Conservation (phyloP, 495 filamentous ascomycete genomes). For the Podospora tetraspora region DNA sequence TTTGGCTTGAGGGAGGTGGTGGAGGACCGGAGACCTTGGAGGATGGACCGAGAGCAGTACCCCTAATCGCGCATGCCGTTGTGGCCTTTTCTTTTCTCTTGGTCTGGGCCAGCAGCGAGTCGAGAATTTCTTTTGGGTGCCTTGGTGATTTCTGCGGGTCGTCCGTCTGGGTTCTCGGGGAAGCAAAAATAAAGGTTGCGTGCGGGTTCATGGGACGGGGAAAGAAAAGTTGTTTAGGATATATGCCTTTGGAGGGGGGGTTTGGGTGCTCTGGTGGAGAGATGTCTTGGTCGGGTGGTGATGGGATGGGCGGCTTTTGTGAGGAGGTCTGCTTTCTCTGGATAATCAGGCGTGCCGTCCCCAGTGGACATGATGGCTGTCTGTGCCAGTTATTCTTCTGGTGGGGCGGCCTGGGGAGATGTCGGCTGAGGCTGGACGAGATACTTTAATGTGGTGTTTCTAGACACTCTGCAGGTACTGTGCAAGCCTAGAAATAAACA, state of each 20-base stretch:
- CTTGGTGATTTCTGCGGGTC: not conserved
- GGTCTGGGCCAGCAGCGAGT: not conserved
- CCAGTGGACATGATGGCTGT: not conserved
- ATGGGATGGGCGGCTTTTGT: not conserved
- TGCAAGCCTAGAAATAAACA: not conserved
- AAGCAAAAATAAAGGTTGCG: slow-evolving; percentile 4
- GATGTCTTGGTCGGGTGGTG: not conserved
- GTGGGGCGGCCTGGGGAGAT: not conserved
- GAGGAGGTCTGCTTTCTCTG: not conserved
- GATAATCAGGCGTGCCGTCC: not conserved
- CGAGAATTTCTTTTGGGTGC: not conserved
- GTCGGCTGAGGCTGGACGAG: not conserved
- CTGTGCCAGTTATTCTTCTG: not conserved
- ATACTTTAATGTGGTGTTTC: not conserved
- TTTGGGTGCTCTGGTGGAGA: not conserved
- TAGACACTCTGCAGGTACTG: not conserved
- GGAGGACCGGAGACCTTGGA: not conserved
- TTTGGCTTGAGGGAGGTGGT: slow-evolving; percentile 1
- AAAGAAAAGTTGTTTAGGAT: slow-evolving; percentile 14
- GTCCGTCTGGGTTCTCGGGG: not conserved
- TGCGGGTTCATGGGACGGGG: not conserved
- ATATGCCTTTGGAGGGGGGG: slow-evolving; percentile 5
- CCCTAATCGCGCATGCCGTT: not conserved
- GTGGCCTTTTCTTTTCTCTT: too few species aligned
- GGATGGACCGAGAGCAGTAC: not conserved